These are phyloP conservation scores for Ambrosia artemisiifolia DNA, from an alignment of 129 eudicot genomes.

Conservation along the genomic window DNA sequence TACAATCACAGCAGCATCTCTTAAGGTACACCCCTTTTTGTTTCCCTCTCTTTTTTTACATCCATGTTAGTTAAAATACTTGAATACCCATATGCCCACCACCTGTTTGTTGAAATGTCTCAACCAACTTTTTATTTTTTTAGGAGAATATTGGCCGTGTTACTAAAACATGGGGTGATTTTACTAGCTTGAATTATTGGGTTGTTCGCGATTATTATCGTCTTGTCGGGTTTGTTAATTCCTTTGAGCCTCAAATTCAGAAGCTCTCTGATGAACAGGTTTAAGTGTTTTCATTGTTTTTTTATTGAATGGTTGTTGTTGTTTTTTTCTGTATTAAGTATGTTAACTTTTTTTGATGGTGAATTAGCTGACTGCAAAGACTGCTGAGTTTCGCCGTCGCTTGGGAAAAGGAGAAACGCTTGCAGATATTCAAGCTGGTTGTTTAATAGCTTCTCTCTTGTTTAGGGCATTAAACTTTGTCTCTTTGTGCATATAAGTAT, in stretches of 20 bases:
- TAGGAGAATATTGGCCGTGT: slow-evolving; percentile 57
- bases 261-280: slow-evolving; percentile 84
- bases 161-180: slow-evolving; percentile 57
- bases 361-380: slow-evolving; percentile 70
- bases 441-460: background rate
- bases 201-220: slow-evolving; percentile 90
- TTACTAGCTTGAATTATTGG: slow-evolving; percentile 76
- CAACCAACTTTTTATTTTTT: background rate
- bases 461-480: slow-evolving; percentile 19
- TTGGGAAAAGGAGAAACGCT: slow-evolving; percentile 77
- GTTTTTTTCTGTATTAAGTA: background rate
- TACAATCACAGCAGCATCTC: slow-evolving; percentile 40
- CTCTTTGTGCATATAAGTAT: background rate
- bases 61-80: background rate
- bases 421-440: slow-evolving; percentile 97
- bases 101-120: slow-evolving; percentile 45
- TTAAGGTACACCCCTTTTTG: slow-evolving; percentile 30
- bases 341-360: slow-evolving; percentile 7
- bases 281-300: slow-evolving; percentile 19
- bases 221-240: slow-evolving; percentile 72
- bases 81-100: slow-evolving; percentile 28
- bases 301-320: background rate
- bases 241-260: slow-evolving; percentile 59
- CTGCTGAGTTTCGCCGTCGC: slow-evolving; percentile 68
- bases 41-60: background rate